phyloP scores from a whole-genome alignment of 106 monocot genomes.

The Dendrobium huoshanense region DNA sequence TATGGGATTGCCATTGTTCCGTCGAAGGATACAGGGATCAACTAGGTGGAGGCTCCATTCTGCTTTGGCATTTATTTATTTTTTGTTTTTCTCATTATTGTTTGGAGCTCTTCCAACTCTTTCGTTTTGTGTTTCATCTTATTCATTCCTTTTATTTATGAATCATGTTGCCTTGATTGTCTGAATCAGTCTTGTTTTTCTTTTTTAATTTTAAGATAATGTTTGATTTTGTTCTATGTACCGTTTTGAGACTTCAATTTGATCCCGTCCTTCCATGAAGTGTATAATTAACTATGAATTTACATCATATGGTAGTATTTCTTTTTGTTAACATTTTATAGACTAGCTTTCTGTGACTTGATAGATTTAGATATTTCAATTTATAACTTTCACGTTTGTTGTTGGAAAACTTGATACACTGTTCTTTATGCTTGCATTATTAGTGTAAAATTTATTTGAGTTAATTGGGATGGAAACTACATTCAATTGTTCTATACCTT shows the following conservation, averaged over 20 bases:
- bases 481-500: not conserved
- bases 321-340: not conserved
- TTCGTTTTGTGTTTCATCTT: not conserved
- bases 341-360: not conserved
- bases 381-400: not conserved
- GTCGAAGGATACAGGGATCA: constrained; percentile 74
- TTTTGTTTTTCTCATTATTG: not conserved
- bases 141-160: not conserved
- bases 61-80: not conserved
- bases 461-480: not conserved
- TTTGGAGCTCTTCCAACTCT: not conserved
- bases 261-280: not conserved
- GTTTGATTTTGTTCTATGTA: not conserved
- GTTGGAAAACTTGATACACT: not conserved
- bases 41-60: constrained; percentile 34
- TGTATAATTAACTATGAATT: not conserved
- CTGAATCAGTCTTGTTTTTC: not conserved
- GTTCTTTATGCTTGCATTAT: not conserved
- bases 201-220: not conserved
- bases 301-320: not conserved
- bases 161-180: not conserved
- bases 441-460: not conserved
- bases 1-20: constrained; percentile 89
- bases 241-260: not conserved
- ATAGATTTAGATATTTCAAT: not conserved